phyloP scores from a whole-genome alignment of 202 grass and related monocot species.

The Panicum virgatum region DNA sequence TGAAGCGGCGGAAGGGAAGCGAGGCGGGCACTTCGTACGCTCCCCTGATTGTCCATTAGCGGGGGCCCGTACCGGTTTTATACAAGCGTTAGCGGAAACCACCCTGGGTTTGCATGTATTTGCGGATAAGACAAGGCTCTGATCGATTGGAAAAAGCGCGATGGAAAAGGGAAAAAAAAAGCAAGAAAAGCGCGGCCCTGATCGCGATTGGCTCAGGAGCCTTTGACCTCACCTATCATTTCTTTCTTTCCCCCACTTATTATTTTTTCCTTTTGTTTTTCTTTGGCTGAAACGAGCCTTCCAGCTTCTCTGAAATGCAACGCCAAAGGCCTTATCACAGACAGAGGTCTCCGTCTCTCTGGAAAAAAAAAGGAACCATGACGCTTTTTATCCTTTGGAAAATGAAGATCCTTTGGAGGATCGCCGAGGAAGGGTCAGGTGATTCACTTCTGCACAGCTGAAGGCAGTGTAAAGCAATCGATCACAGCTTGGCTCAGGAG shows the following conservation, averaged over 20 bases:
- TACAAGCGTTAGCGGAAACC: conserved; percentile 9
- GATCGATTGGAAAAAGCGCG: not conserved
- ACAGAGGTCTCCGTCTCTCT: conserved; percentile 6
- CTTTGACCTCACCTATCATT: conserved; percentile 39
- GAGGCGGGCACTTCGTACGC: conserved; percentile 7
- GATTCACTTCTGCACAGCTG: conserved; percentile 26
- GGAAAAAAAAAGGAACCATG: not conserved
- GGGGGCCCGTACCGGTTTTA: conserved; percentile 19
- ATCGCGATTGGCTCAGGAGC: conserved; percentile 28
- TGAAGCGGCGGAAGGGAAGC: not conserved
- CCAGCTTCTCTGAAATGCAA: not conserved
- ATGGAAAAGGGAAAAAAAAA: not conserved
- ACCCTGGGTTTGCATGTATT: not conserved
- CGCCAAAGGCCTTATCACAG: conserved; percentile 8
- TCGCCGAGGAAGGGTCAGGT: conserved; percentile 31
- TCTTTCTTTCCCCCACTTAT: not conserved
- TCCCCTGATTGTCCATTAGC: conserved; percentile 14
- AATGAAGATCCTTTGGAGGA: not conserved
- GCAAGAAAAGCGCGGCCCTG: conserved; percentile 26
- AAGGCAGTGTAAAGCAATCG: conserved; percentile 23
- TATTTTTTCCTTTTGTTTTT: not conserved
- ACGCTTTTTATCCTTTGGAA: not conserved
- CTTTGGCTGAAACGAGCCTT: not conserved
- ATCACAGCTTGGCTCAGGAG: conserved; percentile 3
- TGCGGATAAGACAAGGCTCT: not conserved